phyloP scores from a whole-genome alignment of 2,329 filamentous ascomycete species.

The Pseudodiploospora longispora region DNA sequence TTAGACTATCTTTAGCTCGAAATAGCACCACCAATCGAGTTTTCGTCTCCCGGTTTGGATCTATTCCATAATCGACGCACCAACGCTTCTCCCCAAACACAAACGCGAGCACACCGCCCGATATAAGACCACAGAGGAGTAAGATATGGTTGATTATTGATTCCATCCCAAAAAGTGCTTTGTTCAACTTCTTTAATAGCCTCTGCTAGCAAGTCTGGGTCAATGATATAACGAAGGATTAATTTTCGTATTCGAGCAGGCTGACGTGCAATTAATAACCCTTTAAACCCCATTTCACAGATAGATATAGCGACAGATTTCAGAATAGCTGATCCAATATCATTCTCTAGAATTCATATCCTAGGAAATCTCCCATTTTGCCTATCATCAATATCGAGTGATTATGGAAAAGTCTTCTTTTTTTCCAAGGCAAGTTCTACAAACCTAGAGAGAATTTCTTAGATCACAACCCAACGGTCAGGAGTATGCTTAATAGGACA shows the following conservation, averaged over 20 bases:
- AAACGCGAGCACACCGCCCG: slow-evolving; percentile 45
- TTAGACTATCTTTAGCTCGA: slow-evolving; percentile 49
- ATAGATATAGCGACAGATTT: slow-evolving; percentile 29
- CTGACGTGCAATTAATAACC: slow-evolving; percentile 34
- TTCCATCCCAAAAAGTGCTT: slow-evolving; percentile 27
- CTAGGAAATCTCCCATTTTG: slow-evolving; percentile 34
- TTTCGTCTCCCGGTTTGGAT: slow-evolving; percentile 28
- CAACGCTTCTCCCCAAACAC: slow-evolving; percentile 50
- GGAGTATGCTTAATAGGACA: slow-evolving; percentile 34
- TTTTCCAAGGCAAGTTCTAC: slow-evolving; percentile 20
- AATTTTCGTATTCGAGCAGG: slow-evolving; percentile 19
- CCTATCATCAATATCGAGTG: slow-evolving; percentile 33
- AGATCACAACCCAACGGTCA: slow-evolving; percentile 41
- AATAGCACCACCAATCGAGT: slow-evolving; percentile 51
- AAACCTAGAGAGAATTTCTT: slow-evolving; percentile 42
- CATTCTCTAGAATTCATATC: slow-evolving; percentile 36
- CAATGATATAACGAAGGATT: slow-evolving; percentile 37
- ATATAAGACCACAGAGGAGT: slow-evolving; percentile 48
- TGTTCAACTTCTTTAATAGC: slow-evolving; percentile 30
- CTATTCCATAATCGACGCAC: slow-evolving; percentile 56
- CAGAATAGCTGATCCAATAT: slow-evolving; percentile 23
- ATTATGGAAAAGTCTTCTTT: slow-evolving; percentile 21
- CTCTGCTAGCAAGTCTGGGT: slow-evolving; percentile 14
- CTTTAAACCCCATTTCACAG: slow-evolving; percentile 30
- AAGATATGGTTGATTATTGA: slow-evolving; percentile 29